A percentile compares a stretch with the other conserved stretches of the same genome.
Conservation (phyloP, 1,284 basidiomycete genomes). For the Heliocybe sulcata region DNA sequence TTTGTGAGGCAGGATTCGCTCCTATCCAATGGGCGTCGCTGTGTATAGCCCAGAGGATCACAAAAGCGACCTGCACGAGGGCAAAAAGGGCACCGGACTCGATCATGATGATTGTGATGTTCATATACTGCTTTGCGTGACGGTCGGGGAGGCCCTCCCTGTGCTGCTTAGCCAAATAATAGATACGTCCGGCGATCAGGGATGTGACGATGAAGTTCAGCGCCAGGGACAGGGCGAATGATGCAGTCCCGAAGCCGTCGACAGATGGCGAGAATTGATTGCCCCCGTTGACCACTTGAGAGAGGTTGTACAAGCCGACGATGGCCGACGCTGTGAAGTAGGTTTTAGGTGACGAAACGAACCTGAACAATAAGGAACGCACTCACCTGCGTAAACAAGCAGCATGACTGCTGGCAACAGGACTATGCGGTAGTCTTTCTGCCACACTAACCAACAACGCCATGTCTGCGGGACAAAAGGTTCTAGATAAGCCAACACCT, state of each 20-base stretch:
- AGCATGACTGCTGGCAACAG: not conserved
- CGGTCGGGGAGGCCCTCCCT: not conserved
- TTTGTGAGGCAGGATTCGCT: not conserved
- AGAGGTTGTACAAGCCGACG: not conserved
- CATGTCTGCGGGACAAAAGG: not conserved
- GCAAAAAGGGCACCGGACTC: not conserved
- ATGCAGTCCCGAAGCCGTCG: not conserved
- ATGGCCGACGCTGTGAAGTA: not conserved
- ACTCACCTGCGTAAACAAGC: not conserved
- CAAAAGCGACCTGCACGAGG: not conserved
- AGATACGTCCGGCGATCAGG: constrained; percentile 31
- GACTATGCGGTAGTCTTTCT: not conserved
- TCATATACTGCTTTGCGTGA: not conserved
- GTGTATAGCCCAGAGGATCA: not conserved
- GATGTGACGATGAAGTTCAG: constrained; percentile 27
- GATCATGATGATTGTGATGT: not conserved
- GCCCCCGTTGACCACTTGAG: not conserved
- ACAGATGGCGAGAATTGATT: not conserved
- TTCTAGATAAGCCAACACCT: not conserved
- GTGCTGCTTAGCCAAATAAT: constrained; percentile 11
- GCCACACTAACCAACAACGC: not conserved
- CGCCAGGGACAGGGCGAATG: not conserved
- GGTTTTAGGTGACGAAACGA: not conserved
- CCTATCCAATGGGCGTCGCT: not conserved
- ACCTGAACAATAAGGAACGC: not conserved